Base-by-base conservation (phyloP, 371 early-diverging fungal species). In the Apophysomyces variabilis region DNA sequence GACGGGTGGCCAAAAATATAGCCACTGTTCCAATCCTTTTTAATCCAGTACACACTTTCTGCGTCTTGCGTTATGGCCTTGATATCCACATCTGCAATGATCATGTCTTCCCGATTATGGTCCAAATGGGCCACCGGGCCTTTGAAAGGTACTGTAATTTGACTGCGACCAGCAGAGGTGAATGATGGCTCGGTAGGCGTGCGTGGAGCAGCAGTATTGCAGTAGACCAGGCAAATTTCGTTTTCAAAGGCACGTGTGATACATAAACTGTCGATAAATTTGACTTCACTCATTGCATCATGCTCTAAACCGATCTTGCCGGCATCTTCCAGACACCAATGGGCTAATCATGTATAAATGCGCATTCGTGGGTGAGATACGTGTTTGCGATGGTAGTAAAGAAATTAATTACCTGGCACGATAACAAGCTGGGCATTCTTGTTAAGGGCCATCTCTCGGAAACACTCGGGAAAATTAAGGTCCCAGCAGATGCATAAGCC, bases 401-500 rank as follows among this genome's bases (percentile, higher is more conserved):
- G 38, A 6, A 41, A 43, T 47, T 12, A 65, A 12, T 38, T 72
- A 72, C 72, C 76, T 18, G 79, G 79, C 2, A 73, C 72, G 61
- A 79, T 73, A 16, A 79, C 58, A 12, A 79, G 62, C 16, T 79
- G 73, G 0, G 79, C 79, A 12, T 62, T 47, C n/a, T 67, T 66
- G 9, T 72, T 61, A 13, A 76, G 35, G 0, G 68, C 69, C 75
- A 79, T 63, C 16, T 79, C 66, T 9, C 73, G 59, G 50, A 79
- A 79, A 2, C 60, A 66, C 36, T 76, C 79, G 0, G 77, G 71
- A 44, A 76, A 76, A 0, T 58, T 64, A 41, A 71, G 68, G 57
- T 76, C 79, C 79, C 79, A 79, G 26, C 79, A 79, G 7, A 79
- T 41, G 36, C 70, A 72, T 43, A 76, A 38, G 9, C 79, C 79